Base-by-base conservation (phyloP, 2,329 filamentous ascomycete species). In the Fusarium drepaniforme region DNA sequence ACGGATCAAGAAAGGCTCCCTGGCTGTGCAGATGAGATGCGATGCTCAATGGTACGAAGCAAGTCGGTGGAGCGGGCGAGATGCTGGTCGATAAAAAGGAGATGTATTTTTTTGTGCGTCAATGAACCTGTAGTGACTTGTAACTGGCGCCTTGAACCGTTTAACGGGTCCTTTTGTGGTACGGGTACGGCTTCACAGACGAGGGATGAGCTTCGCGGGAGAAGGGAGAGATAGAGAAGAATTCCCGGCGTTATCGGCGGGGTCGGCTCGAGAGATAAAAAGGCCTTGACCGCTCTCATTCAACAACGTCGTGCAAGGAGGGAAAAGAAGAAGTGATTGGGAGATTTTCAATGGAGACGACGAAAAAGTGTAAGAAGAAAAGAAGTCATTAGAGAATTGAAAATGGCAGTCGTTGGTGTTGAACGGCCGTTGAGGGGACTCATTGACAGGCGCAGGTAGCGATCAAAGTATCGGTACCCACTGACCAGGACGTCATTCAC, bases 181-280 rank as follows among this genome's bases (percentile, higher is more conserved):
- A 59, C 64, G 51, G 61, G 61, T 64, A 59, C 64, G 51, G 49
- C 63, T 63, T 71, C 40, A 64, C 67, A 42, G 64, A 61, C 40
- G 56, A 33, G 38, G 51, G 64, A 66, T 46, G 51, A 46, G 33
- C 60, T 51, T 51, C 59, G 58, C 23, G 37, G 25, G 5, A 18
- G 33, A 23, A 62, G 38, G 33, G 21, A 42, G 44, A 60, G 56
- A 62, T 33, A 59, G 44, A 68, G 68, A 74, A 68, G 68, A 74
- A 76, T 53, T 62, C 12, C 68, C 64, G 68, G 65, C 57, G 56
- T 65, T 72, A 56, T 62, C 64, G 67, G 73, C 68, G 68, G 74
- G 71, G 73, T 65, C 35, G 58, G 49, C 37, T 38, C 40, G 18
- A 38, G 57, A 63, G 57, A 66, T 56, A 53, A 70, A 51, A 57